These are phyloP conservation scores for Cucurbita argyrosperma DNA, from an alignment of 306 rosid species.

Conservation along the genomic window DNA sequence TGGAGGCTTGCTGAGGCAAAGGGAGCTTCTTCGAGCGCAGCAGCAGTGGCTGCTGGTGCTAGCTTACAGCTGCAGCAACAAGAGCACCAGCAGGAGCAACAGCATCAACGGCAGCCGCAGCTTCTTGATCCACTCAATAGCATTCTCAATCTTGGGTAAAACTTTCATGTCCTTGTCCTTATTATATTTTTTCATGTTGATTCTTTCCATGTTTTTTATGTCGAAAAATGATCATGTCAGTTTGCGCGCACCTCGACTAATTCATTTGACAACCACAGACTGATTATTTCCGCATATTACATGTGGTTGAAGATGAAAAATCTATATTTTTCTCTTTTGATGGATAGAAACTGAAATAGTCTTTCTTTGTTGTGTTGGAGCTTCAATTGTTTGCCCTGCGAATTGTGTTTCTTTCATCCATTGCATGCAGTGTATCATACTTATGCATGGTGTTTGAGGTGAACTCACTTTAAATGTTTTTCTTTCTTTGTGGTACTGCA, in stretches of 20 bases:
- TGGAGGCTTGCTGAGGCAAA: conserved; percentile 85
- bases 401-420: background rate
- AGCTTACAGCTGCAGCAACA: conserved; percentile 46
- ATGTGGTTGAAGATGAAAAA: background rate
- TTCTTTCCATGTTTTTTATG: background rate
- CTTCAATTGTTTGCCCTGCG: background rate
- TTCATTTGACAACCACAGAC: background rate
- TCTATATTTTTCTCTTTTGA: background rate
- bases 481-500: background rate
- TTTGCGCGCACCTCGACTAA: no score
- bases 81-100: conserved; percentile 30
- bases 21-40: conserved; percentile 80
- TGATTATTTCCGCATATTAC: background rate
- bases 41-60: conserved; percentile 66
- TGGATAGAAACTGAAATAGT: background rate
- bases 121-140: conserved; percentile 78
- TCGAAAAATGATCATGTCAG: no score
- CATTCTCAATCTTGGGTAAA: conserved; percentile 86
- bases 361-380: background rate
- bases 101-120: conserved; percentile 58
- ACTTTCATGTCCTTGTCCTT: background rate
- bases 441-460: background rate
- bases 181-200: background rate
- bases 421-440: background rate
- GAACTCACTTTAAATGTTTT: background rate